Evolutionary conservation across 2,329 filamentous ascomycete species (phyloP), one percentile per base, ranked within the genome.

Genomic region (Fusarium mangiferae): DNA sequence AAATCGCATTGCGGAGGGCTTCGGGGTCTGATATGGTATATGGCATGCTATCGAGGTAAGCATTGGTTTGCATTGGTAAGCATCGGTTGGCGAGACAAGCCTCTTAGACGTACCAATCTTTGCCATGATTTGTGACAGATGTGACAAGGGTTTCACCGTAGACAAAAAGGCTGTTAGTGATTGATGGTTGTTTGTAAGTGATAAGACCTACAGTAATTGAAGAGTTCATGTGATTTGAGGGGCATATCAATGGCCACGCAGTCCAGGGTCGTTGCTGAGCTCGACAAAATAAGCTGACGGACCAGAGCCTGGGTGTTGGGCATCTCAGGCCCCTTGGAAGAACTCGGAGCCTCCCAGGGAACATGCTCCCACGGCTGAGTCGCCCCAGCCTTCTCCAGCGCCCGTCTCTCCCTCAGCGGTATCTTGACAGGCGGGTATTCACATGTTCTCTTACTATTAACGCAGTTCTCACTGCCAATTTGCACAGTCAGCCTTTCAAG

Each of bases 171-270:
- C 8, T 14, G 24, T 69, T 3, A 58, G 41, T 26, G 14, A 33
- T 9, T 1, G 2, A 7, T 26, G 12, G 6, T 18, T 1, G n/a
- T 2, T 4, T 4, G 7, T 3, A 6, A 3, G 30, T 20, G 11
- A 3, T 2, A 18, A 6, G 7, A 49, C 60, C 9, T 33, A 70
- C 68, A 70, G 7, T 70, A 70, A 35, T 70, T 62, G n/a, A 70
- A 70, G 10, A 70, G 38, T 14, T 70, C 68, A 8, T 70, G 66
- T 3, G 68, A 70, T 38, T 51, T 46, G 17, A 70, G 22, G 4
- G 68, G 68, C 68, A 70, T 70, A 1, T 61, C 33, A 13, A 70
- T 70, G 6, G 68, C 26, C 6, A 70, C n/a, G 6, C 24, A 55
- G 20, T 55, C 36, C 4, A 65, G 5, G 13, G 41, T 70, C 13